phyloP scores from a whole-genome alignment of 1,284 basidiomycete species.

The Singerocomus inundabilis region DNA sequence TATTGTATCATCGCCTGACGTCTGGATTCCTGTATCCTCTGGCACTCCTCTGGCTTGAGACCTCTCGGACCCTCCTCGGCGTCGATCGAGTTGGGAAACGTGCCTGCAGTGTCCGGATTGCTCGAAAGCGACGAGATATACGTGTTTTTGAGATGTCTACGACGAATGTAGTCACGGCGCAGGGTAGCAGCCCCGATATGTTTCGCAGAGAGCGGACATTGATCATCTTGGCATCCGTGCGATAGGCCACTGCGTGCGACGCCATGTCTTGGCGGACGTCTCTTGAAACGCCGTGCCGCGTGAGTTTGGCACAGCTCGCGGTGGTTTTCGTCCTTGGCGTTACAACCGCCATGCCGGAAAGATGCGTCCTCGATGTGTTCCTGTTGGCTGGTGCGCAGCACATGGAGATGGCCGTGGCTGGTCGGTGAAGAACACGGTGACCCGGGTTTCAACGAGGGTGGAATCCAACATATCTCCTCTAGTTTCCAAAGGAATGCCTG shows the following conservation, averaged over 20 bases:
- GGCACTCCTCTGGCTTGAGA: slow-evolving; percentile 27
- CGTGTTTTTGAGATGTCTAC: slow-evolving; percentile 32
- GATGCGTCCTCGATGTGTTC: neutral
- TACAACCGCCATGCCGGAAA: neutral
- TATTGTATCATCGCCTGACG: slow-evolving; percentile 32
- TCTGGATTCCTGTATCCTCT: slow-evolving; percentile 28
- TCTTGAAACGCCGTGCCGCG: slow-evolving; percentile 13
- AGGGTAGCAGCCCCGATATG: slow-evolving; percentile 28
- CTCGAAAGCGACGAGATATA: slow-evolving; percentile 27
- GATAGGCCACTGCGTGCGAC: neutral
- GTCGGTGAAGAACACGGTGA: slow-evolving; percentile 3
- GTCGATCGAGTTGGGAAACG: slow-evolving; percentile 26
- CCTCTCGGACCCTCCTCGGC: slow-evolving; percentile 16
- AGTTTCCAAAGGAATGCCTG: slow-evolving; percentile 23
- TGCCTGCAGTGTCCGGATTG: slow-evolving; percentile 9
- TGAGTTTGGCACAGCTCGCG: neutral
- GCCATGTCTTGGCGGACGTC: slow-evolving; percentile 1
- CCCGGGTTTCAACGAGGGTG: neutral
- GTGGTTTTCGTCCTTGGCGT: slow-evolving; percentile 18
- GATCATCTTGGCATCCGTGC: slow-evolving; percentile 22
- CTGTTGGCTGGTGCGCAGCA: slow-evolving; percentile 1
- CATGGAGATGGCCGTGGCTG: neutral
- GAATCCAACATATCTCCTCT: slow-evolving; percentile 15
- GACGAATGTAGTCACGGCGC: slow-evolving; percentile 29
- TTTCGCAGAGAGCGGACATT: slow-evolving; percentile 15